Conservation (phyloP, 164 flowering plant species). For the Kingdonia uniflora region DNA sequence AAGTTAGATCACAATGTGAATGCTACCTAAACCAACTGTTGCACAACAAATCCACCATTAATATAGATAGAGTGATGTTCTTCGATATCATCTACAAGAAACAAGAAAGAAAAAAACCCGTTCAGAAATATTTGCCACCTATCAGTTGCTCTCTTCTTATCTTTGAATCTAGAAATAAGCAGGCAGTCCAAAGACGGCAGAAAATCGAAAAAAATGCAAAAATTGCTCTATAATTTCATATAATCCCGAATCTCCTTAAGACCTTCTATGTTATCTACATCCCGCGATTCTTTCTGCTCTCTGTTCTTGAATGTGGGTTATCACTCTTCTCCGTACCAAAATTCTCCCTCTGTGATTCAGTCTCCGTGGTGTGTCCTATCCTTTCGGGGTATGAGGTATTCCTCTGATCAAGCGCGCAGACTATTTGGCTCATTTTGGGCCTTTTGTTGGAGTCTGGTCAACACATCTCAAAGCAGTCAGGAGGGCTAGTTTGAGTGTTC, state of each 20-base stretch:
- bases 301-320: constrained; percentile 45
- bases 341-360: constrained; percentile 54
- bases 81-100: too few relatives aligned
- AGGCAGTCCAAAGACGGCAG: too few relatives aligned
- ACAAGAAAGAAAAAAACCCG: too few relatives aligned
- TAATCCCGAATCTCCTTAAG: too few relatives aligned
- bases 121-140: too few relatives aligned
- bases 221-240: constrained; percentile 3
- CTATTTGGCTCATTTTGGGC: constrained; percentile 85
- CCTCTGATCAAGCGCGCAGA: constrained; percentile 85
- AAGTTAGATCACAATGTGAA: too few relatives aligned
- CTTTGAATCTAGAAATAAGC: too few relatives aligned
- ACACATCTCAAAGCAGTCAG: constrained; percentile 83
- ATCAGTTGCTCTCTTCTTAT: too few relatives aligned
- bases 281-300: constrained; percentile 40
- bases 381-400: constrained; percentile 75
- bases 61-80: too few relatives aligned
- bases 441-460: constrained; percentile 81
- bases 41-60: too few relatives aligned
- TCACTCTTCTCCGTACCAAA: constrained; percentile 83
- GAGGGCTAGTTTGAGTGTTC: constrained; percentile 71
- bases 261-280: too few relatives aligned
- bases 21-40: too few relatives aligned
- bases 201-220: constrained; percentile 14
- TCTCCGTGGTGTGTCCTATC: constrained; percentile 73